Evolutionary conservation across 192 early-diverging fungal genomes (phyloP), one percentile per base, ranked within the genome.

Genomic region (Backusella macrospora): DNA sequence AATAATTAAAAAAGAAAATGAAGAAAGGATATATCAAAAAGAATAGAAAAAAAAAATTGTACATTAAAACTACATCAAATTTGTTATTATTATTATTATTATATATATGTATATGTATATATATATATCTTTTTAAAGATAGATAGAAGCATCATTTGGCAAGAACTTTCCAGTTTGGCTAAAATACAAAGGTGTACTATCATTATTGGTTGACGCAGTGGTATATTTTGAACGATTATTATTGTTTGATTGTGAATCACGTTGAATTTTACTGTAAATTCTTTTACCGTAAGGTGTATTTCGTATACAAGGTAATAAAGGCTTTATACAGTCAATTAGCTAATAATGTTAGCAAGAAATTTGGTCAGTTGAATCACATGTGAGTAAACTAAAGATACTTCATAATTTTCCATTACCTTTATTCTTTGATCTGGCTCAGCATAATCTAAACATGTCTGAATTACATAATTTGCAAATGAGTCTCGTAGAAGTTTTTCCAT

Each of bases 251-350:
- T 83, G 77, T 40, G 81, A 83, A 43, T 90, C 88, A 16, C 85
- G 82, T 55, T 90, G 88, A 39, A 95, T 84, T 84, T 95, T 95
- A 76, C 86, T 86, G 76, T 90, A 90, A 62, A 96, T 94, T 49
- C 95, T 93, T 78, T 94, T 94, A 48, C 95, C 95, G 71, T 96
- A 93, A 2, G 95, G 93, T 0, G 95, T 95, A 77, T 91, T 92
- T 66, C 95, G 91, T 73, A 96, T 94, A 34, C 86, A 81, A 15
- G 92, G 92, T 40, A 96, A 70, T 26, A 93, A 78, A n/a, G 93
- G 94, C 4, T 88, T 78, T 75, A 96, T 94, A 63, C 89, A 88
- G 21, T 96, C 95, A 16, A 95, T 87, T 15, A 96, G 78, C 86
- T 85, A n/a, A 34, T 45, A 29, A 55, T 12, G 29, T 0, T 34